phyloP scores from a whole-genome alignment of 2,329 filamentous ascomycete genomes.

The Sporothrix phasma region DNA sequence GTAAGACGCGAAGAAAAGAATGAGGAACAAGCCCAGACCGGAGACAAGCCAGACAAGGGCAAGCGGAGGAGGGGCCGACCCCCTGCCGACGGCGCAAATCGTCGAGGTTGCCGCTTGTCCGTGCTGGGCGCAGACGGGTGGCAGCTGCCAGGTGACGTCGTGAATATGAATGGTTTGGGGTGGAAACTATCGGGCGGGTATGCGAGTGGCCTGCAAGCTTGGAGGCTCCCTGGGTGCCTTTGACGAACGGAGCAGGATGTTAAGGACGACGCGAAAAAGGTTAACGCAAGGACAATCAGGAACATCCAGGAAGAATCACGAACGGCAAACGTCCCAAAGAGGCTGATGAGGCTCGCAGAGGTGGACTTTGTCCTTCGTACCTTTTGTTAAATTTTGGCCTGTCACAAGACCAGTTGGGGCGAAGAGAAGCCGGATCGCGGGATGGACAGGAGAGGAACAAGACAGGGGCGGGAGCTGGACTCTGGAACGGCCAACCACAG shows the following conservation, averaged over 20 bases:
- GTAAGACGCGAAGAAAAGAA: not conserved
- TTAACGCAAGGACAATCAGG: not conserved
- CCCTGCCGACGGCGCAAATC: conserved; percentile 2
- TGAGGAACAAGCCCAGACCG: not conserved
- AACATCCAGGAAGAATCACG: not conserved
- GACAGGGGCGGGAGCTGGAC: not conserved
- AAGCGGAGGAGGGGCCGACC: no score
- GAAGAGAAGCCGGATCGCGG: conserved; percentile 8
- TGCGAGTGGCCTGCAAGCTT: not conserved
- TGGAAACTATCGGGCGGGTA: not conserved
- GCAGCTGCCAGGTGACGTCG: conserved; percentile 3
- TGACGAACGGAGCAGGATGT: not conserved
- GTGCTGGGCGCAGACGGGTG: not conserved
- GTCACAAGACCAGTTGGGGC: conserved; percentile 9
- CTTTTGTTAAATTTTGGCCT: not conserved
- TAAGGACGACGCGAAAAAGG: not conserved
- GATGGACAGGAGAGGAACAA: not conserved
- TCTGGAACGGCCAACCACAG: not conserved
- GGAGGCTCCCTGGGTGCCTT: no score
- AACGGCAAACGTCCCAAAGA: not conserved
- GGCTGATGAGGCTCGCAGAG: not conserved
- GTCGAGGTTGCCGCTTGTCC: not conserved
- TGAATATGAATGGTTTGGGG: not conserved
- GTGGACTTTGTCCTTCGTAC: not conserved
- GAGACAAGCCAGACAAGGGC: no score